A percentile compares a stretch with the other conserved stretches of the same genome.
Evolutionary conservation across 495 filamentous ascomycete species (phyloP).

Genomic region (Hypoxylon lenormandii): DNA sequence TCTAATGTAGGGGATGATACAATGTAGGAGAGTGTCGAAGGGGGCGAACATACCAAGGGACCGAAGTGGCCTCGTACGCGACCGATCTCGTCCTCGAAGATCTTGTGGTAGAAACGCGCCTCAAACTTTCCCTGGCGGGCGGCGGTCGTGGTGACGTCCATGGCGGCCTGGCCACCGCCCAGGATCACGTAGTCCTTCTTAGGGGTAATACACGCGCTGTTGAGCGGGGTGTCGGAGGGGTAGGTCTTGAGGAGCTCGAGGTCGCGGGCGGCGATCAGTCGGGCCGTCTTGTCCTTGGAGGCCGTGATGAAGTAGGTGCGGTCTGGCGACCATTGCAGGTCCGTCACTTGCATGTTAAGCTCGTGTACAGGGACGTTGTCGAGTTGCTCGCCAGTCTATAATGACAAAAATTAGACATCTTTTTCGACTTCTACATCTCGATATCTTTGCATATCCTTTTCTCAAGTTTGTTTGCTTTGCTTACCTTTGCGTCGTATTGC

Average conservation of each 20-base stretch:
- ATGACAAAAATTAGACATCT: not conserved
- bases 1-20: too few species aligned
- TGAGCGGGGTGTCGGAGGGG: slow-evolving; percentile 91
- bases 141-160: slow-evolving; percentile 97
- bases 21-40: slow-evolving; percentile 1
- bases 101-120: slow-evolving; percentile 97
- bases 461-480: slow-evolving; percentile 14
- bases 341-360: slow-evolving; percentile 82
- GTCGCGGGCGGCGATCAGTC: slow-evolving; percentile 83
- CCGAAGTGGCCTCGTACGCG: slow-evolving; percentile 97
- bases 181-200: slow-evolving; percentile 98
- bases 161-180: slow-evolving; percentile 96
- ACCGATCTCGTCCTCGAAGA: slow-evolving; percentile 98
- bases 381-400: slow-evolving; percentile 80
- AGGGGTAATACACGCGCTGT: slow-evolving; percentile 89
- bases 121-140: slow-evolving; percentile 98
- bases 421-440: slow-evolving; percentile 20
- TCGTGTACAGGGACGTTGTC: slow-evolving; percentile 85
- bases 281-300: slow-evolving; percentile 93
- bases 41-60: slow-evolving; percentile 75
- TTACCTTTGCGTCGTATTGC: slow-evolving; percentile 93
- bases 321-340: slow-evolving; percentile 93
- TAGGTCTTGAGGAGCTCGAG: slow-evolving; percentile 95
- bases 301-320: slow-evolving; percentile 97
- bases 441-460: not conserved